Base-by-base conservation (phyloP, 2,329 filamentous ascomycete genomes). In the Epicoccum sorghinum region DNA sequence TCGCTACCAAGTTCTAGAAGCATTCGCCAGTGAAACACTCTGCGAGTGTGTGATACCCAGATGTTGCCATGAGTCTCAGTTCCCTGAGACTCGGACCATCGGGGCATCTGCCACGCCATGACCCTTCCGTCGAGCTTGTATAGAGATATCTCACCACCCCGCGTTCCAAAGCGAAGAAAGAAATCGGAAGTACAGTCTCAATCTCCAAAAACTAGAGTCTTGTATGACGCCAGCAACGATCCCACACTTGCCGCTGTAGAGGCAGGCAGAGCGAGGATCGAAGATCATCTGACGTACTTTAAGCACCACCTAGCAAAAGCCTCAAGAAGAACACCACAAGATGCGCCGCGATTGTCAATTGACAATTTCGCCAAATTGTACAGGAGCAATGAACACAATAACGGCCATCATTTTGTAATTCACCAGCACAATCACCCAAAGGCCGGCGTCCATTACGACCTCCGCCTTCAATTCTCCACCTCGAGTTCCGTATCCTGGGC, bases 391-490 rank as follows among this genome's bases (percentile, higher is more conserved):
- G 69, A 77, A 44, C 72, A 79, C 52, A 50, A 68, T 0, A 56
- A 78, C 38, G 82, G 82, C 7, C 71, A 72, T 22, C 75, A 78
- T 33, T 90, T 90, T 65, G 83, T 90, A 46, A 80, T 90, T 33
- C 87, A 90, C 69, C 87, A 91, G 66, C 87, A 91, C 67, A 87
- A 89, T 65, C 88, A 90, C 67, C 88, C 88, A 1, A 70, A 89
- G 38, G 86, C 88, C 8, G 87, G 88, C 23, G 80, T 81, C 1
- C 85, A 88, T 67, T 89, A 90, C 75, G 88, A 90, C 70, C 78
- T 90, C 18, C 80, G 88, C 3, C 76, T 90, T 14, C 87, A 90
- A 69, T 87, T 90, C 68, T 90, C 88, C 27, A 79, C 81, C 52
- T 82, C 82, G 0, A 89, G 87, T 65, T 87, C 86, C 24, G 81